These are phyloP conservation scores for Tetradesmus lagerheimii DNA, from an alignment of 139 green algal genomes.

Conservation along the genomic window DNA sequence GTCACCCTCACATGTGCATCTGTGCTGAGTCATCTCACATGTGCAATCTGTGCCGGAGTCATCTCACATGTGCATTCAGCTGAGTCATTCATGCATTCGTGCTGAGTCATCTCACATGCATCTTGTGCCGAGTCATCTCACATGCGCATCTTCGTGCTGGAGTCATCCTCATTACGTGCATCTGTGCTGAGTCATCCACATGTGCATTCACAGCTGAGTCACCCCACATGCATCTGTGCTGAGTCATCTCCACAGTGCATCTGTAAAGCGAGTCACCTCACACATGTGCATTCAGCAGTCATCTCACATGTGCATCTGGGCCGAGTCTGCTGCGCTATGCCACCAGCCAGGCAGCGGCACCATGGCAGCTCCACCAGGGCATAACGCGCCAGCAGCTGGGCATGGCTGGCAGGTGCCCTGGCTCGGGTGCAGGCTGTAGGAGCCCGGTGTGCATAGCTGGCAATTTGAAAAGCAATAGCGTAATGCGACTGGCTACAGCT, in stretches of 20 bases:
- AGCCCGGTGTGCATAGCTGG: not conserved
- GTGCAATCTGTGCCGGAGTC: too few relatives aligned
- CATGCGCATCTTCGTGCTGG: too few relatives aligned
- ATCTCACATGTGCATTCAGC: too few relatives aligned
- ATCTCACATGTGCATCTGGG: conserved; percentile 1
- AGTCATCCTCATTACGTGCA: too few relatives aligned
- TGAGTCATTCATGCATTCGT: too few relatives aligned
- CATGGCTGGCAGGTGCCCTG: not conserved
- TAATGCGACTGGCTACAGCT: not conserved
- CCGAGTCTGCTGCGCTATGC: not conserved
- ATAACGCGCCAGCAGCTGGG: not conserved
- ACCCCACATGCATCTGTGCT: too few relatives aligned
- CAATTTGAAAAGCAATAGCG: too few relatives aligned
- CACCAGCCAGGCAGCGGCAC: not conserved
- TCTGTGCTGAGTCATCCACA: not conserved
- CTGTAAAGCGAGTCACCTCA: not conserved
- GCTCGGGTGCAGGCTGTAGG: not conserved
- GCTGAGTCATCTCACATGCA: too few relatives aligned
- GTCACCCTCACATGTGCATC: too few relatives aligned
- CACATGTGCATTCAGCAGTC: not conserved
- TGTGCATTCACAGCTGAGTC: not conserved
- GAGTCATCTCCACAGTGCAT: not conserved
- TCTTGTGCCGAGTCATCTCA: too few relatives aligned
- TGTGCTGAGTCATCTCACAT: too few relatives aligned
- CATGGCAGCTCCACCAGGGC: not conserved